Percentiles rank a stretch among this genome's conserved stretches.
Evolutionary conservation across 2,329 filamentous ascomycete genomes (phyloP).

Genomic region (Cylindrodendrum hubeiense): DNA sequence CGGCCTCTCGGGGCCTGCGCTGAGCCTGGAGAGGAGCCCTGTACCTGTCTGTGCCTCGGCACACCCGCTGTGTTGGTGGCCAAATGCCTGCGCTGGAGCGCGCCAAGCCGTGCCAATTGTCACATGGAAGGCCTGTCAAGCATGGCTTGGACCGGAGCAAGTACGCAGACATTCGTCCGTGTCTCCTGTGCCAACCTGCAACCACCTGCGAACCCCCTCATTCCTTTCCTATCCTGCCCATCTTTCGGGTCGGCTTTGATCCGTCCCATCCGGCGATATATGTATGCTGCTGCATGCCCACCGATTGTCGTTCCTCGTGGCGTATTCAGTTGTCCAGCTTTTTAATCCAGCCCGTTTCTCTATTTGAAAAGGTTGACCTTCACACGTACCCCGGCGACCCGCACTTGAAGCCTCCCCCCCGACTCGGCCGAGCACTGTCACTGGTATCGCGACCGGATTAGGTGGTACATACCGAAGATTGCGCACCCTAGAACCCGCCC

Average conservation of each 20-base stretch:
- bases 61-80: neutral
- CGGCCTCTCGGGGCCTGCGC: neutral
- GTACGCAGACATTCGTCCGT: neutral
- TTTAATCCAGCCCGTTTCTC: neutral
- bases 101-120: neutral
- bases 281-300: neutral
- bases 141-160: neutral
- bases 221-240: neutral
- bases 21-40: neutral
- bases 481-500: neutral
- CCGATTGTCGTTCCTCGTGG: neutral
- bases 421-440: conserved; percentile 13
- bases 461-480: conserved; percentile 19
- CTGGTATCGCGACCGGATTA: conserved; percentile 21
- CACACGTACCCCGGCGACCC: neutral
- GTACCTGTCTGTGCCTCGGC: neutral
- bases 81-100: neutral
- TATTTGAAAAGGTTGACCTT: too few relatives aligned
- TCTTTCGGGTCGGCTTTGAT: neutral
- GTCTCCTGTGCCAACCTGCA: neutral
- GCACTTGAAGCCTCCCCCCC: conserved; percentile 17
- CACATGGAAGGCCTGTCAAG: neutral
- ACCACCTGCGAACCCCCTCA: neutral
- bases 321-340: neutral
- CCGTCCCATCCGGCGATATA: neutral